Evolutionary conservation across 2,329 filamentous ascomycete genomes (phyloP).

Genomic region (Beauveria brongniartii): DNA sequence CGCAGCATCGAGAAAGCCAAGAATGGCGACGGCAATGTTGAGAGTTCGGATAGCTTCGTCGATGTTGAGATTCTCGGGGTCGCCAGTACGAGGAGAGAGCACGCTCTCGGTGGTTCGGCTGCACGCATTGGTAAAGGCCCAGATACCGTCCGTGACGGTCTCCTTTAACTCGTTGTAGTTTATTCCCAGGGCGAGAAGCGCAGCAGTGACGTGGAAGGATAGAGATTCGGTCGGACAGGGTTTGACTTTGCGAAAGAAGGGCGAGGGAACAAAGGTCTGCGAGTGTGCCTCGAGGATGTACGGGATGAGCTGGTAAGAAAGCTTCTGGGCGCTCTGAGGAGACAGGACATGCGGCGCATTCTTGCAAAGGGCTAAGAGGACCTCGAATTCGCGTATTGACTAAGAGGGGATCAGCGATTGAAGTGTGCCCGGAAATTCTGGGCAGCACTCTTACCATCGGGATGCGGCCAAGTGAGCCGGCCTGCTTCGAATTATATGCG

Average conservation of each 20-base stretch:
- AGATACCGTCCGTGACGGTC: conserved; percentile 57
- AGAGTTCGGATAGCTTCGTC: conserved; percentile 63
- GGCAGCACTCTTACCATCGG: conserved; percentile 48
- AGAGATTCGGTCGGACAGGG: conserved; percentile 85
- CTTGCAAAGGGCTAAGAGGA: conserved; percentile 84
- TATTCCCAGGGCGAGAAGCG: conserved; percentile 71
- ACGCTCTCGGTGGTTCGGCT: conserved; percentile 50
- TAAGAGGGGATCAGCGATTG: conserved; percentile 27
- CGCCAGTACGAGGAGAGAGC: conserved; percentile 43
- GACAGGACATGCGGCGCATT: conserved; percentile 70
- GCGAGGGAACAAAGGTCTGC: conserved; percentile 71
- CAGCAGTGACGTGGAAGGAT: conserved; percentile 68
- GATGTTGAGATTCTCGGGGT: conserved; percentile 49
- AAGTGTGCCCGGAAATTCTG: too few relatives aligned
- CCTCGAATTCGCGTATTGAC: conserved; percentile 86
- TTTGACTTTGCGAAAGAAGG: conserved; percentile 73
- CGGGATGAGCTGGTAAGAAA: conserved; percentile 69
- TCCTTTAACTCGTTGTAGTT: conserved; percentile 63
- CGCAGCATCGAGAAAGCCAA: conserved; percentile 82
- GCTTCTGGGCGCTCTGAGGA: conserved; percentile 63
- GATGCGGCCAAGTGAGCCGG: conserved; percentile 40
- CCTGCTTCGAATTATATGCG: conserved; percentile 28
- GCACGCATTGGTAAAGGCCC: conserved; percentile 66
- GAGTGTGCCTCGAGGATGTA: conserved; percentile 81
- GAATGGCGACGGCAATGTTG: conserved; percentile 73